Evolutionary conservation across 352 stramenopile genomes (phyloP), one percentile per base, ranked within the genome.

Genomic region (Globisporangium paroecandrum): DNA sequence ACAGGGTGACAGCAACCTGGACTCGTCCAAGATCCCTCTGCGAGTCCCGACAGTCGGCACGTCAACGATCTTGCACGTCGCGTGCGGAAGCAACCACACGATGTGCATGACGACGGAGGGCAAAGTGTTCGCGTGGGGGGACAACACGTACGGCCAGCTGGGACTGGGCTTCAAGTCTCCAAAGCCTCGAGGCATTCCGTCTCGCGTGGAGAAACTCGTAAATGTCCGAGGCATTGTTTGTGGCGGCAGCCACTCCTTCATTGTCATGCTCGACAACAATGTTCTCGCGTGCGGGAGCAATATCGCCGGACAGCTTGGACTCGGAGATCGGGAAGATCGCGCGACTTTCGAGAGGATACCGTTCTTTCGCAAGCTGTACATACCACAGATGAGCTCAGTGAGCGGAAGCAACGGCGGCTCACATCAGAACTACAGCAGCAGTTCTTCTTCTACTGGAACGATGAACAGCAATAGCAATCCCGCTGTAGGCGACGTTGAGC

Each of bases 131-230:
- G 74, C 75, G 8, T 93, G 84, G 84, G 82, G 84, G 1, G 82
- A 91, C 64, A 93, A 91, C 59, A 72, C 69, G 1, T 86, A 60
- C 54, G 85, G 85, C 0, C 82, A 93, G 61, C 65, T 93, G 4
- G 78, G 82, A 63, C 71, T 85, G 41, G 78, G 79, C 10, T 58
- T 38, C 24, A 82, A 75, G 64, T 69, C 51, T 27, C 15, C 56
- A 13, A 76, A 80, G 32, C 72, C 71, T 4, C 57, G 76, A 22
- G 70, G 59, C 5, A 77, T 73, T 43, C 82, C 82, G 1, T 72
- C 71, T 29, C 77, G 79, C n/a, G 66, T 89, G 9, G 78, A 91
- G 34, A 85, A 87, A 64, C 36, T 89, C 6, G 69, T 76, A 9
- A 78, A 78, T 49, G 73, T 87, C 20, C 73, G 70, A 10, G 63